Conservation (phyloP, 441 rosid species). For the Corymbia calophylla region DNA sequence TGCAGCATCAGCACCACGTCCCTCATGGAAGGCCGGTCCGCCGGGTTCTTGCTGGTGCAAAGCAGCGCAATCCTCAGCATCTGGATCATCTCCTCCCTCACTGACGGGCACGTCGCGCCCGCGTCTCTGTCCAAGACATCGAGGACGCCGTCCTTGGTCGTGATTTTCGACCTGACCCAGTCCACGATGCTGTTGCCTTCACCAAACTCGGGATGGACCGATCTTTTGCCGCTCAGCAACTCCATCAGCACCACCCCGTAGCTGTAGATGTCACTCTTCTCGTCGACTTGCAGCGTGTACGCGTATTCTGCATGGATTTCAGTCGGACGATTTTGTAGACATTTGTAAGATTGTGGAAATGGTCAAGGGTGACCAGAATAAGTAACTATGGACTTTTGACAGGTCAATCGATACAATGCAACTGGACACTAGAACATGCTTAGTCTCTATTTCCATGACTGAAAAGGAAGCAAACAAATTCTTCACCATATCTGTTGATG, state of each 20-base stretch:
- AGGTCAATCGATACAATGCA: neutral
- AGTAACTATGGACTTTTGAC: neutral
- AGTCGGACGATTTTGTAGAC: neutral
- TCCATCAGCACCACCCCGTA: slow-evolving; percentile 91
- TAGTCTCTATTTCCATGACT: neutral
- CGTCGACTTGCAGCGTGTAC: slow-evolving; percentile 86
- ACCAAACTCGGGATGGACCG: slow-evolving; percentile 84
- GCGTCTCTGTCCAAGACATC: slow-evolving; percentile 62
- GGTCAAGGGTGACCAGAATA: neutral
- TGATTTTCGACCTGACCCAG: slow-evolving; percentile 78
- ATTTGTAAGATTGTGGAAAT: neutral
- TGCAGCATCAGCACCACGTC: slow-evolving; percentile 88
- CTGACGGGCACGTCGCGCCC: slow-evolving; percentile 55
- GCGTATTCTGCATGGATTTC: slow-evolving; percentile 58
- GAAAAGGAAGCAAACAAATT: neutral
- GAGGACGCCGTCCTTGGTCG: slow-evolving; percentile 45
- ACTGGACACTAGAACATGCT: neutral
- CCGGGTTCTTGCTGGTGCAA: slow-evolving; percentile 75
- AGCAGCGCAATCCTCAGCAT: slow-evolving; percentile 75
- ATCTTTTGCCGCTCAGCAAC: slow-evolving; percentile 62
- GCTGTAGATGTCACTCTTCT: slow-evolving; percentile 93
- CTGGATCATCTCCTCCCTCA: slow-evolving; percentile 88
- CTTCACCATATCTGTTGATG: neutral
- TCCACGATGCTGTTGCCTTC: slow-evolving; percentile 93
- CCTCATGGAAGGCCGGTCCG: slow-evolving; percentile 91